These are phyloP conservation scores for Saccharomycopsis babjevae DNA, from an alignment of 805 yeast species.

Conservation along the genomic window DNA sequence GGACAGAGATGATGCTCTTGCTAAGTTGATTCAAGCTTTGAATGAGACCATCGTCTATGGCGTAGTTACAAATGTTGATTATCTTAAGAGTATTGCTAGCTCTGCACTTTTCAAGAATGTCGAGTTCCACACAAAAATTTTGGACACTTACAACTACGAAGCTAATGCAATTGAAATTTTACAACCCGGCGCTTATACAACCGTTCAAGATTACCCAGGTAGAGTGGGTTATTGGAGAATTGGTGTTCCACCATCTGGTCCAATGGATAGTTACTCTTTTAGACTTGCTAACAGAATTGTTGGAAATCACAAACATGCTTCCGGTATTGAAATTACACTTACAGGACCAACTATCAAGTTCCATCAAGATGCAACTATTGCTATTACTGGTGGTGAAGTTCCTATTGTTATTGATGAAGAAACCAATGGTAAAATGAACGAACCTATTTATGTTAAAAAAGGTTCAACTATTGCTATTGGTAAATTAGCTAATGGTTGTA, in stretches of 20 bases:
- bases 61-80: constrained; percentile 82
- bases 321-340: constrained; percentile 84
- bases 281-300: constrained; percentile 84
- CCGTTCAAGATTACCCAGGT: constrained; percentile 94
- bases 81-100: constrained; percentile 73
- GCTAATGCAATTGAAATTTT: constrained; percentile 81
- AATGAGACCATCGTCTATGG: constrained; percentile 84
- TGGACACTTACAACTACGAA: constrained; percentile 69
- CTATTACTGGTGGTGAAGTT: constrained; percentile 80
- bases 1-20: constrained; percentile 77
- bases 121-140: constrained; percentile 74
- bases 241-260: constrained; percentile 98
- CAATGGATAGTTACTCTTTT: constrained; percentile 91
- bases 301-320: constrained; percentile 73
- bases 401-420: constrained; percentile 29
- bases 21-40: constrained; percentile 67
- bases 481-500: constrained; percentile 71
- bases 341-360: constrained; percentile 79
- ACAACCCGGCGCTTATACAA: constrained; percentile 89
- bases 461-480: constrained; percentile 81
- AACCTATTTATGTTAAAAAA: constrained; percentile 56
- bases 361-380: constrained; percentile 69
- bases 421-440: constrained; percentile 39
- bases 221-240: constrained; percentile 78
- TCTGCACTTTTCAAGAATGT: constrained; percentile 79